phyloP scores from a whole-genome alignment of 2,329 filamentous ascomycete species.

The Cercospora zeae-maydis region DNA sequence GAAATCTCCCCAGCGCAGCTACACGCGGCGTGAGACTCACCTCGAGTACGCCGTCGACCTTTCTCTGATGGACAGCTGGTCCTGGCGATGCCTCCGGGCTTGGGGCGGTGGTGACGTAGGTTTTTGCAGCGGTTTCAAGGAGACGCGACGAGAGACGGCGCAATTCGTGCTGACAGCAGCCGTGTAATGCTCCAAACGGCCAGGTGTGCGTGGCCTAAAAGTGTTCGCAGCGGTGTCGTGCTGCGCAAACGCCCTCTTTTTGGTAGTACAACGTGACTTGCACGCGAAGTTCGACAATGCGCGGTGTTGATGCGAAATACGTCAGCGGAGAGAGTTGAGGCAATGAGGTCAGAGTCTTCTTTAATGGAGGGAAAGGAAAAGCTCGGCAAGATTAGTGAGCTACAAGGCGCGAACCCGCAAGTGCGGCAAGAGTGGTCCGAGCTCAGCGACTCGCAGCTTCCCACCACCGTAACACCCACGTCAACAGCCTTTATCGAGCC shows the following conservation, averaged over 20 bases:
- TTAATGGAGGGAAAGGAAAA: background rate
- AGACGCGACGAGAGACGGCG: slow-evolving; percentile 1
- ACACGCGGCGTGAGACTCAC: background rate
- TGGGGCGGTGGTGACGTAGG: slow-evolving; percentile 9
- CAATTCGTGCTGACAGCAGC: background rate
- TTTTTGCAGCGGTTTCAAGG: slow-evolving; percentile 1
- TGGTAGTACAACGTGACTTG: slow-evolving; percentile 12
- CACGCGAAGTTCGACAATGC: slow-evolving; percentile 6
- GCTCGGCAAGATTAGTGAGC: slow-evolving; percentile 8
- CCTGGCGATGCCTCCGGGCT: background rate
- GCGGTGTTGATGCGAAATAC: slow-evolving; percentile 7
- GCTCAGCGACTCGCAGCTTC: background rate
- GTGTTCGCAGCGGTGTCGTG: background rate
- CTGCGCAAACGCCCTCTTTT: slow-evolving; percentile 1
- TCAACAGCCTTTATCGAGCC: background rate
- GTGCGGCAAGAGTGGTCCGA: background rate
- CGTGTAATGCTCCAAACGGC: background rate
- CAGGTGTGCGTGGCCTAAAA: background rate
- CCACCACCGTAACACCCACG: background rate
- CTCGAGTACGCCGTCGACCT: background rate
- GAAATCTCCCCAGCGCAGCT: background rate
- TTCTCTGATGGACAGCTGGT: background rate
- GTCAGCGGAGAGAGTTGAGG: slow-evolving; percentile 7
- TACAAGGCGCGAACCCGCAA: background rate
- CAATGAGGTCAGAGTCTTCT: slow-evolving; percentile 9